Conservation (phyloP, 257 asterid genomes). For the Voacanga thouarsii region DNA sequence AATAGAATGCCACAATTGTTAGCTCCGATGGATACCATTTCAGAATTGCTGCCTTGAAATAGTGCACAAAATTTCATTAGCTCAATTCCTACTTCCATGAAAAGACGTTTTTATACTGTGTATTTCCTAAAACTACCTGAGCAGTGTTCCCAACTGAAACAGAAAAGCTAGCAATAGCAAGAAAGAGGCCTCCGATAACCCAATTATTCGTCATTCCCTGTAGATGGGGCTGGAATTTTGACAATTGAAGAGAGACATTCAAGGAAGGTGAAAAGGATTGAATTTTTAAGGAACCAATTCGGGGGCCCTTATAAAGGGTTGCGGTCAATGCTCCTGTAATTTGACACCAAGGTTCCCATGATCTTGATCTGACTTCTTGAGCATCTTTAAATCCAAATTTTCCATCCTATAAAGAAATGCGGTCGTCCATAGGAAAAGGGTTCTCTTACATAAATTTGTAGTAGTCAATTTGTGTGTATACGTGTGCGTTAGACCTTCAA, state of each 20-base stretch:
- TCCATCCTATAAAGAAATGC: conserved; percentile 18
- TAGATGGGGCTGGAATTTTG: not conserved
- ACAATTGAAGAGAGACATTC: not conserved
- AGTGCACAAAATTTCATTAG: not conserved
- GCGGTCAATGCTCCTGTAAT: conserved; percentile 16
- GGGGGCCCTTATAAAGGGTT: conserved; percentile 15
- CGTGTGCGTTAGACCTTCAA: not conserved
- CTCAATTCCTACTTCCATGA: not conserved
- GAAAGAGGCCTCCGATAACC: conserved; percentile 21
- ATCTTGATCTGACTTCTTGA: conserved; percentile 9
- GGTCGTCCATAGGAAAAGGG: not conserved
- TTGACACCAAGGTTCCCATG: conserved; percentile 19
- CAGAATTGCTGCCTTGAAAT: conserved; percentile 18
- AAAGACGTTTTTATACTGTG: not conserved
- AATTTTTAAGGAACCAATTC: not conserved
- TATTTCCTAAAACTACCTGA: conserved; percentile 8
- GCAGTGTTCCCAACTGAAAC: conserved; percentile 7
- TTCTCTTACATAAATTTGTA: not conserved
- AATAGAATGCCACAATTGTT: conserved; percentile 21
- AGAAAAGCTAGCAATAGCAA: not conserved
- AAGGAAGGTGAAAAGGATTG: not conserved
- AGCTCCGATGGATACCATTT: conserved; percentile 22
- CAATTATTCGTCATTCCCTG: not conserved
- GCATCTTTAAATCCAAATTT: conserved; percentile 7
- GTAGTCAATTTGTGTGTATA: not conserved